Evolutionary conservation across 768 basidiomycete species (phyloP).

Genomic region (Neoboletus magnificus): DNA sequence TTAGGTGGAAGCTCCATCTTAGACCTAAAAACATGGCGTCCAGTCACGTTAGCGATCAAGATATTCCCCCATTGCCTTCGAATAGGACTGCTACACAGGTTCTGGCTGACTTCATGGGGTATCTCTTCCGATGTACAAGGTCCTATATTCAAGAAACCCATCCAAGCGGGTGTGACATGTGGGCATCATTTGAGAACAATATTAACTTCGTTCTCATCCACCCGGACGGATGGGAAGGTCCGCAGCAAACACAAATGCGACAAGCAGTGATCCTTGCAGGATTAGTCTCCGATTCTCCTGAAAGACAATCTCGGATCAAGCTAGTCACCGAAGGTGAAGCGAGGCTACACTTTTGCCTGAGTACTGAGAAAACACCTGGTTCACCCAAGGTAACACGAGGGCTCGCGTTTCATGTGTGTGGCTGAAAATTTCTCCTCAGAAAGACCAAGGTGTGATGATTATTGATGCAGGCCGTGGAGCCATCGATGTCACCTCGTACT

Average conservation of each 20-base stretch:
- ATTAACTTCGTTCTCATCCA: conserved; percentile 47
- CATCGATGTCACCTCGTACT: conserved; percentile 56
- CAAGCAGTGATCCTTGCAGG: conserved; percentile 41
- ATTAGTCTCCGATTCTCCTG: conserved; percentile 35
- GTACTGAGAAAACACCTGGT: conserved; percentile 31
- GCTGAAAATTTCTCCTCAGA: conserved; percentile 25
- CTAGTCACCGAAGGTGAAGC: conserved; percentile 55
- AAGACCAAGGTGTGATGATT: conserved; percentile 46
- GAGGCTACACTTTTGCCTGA: conserved; percentile 46
- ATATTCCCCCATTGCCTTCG: conserved; percentile 42
- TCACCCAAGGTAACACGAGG: conserved; percentile 20
- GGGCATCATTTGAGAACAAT: conserved; percentile 38
- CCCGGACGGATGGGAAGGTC: conserved; percentile 47
- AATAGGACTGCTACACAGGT: conserved; percentile 42
- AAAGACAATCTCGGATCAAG: conserved; percentile 37
- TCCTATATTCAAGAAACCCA: conserved; percentile 46
- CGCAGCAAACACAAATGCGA: conserved; percentile 42
- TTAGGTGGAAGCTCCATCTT: conserved; percentile 36
- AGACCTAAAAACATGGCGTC: conserved; percentile 24
- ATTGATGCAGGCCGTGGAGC: conserved; percentile 66
- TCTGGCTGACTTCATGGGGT: conserved; percentile 47
- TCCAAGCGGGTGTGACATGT: conserved; percentile 38
- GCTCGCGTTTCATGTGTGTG: not conserved
- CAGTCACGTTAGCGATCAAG: conserved; percentile 25
- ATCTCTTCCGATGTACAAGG: conserved; percentile 42